Evolutionary conservation across 225 moss, liverwort and hornwort genomes (phyloP).

Genomic region (Sphagnum tenellum): DNA sequence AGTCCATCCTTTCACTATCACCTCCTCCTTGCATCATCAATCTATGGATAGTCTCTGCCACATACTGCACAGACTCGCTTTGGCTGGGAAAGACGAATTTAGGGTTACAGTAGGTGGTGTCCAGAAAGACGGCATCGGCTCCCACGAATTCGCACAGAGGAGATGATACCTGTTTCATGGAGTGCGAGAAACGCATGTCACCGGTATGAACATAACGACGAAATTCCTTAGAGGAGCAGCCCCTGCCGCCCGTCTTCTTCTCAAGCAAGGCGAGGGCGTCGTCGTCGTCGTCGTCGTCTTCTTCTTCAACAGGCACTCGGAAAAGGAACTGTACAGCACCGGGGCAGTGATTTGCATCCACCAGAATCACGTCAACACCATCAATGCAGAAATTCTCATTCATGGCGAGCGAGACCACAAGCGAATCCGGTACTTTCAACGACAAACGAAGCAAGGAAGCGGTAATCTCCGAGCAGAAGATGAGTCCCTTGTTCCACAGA

Average conservation of each 20-base stretch:
- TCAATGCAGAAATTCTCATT: slow-evolving; percentile 28
- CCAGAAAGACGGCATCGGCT: slow-evolving; percentile 66
- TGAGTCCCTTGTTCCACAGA: slow-evolving; percentile 59
- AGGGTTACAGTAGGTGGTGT: slow-evolving; percentile 84
- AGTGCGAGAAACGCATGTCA: slow-evolving; percentile 62
- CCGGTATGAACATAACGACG: slow-evolving; percentile 68
- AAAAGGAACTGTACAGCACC: slow-evolving; percentile 83
- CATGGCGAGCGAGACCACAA: slow-evolving; percentile 53
- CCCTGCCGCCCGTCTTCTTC: too few relatives aligned
- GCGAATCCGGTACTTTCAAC: slow-evolving; percentile 38
- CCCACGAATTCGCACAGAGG: slow-evolving; percentile 52
- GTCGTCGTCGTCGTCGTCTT: slow-evolving; percentile 3
- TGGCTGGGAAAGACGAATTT: slow-evolving; percentile 69
- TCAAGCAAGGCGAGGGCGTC: too few relatives aligned
- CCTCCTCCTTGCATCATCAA: slow-evolving; percentile 42
- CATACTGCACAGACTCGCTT: slow-evolving; percentile 56
- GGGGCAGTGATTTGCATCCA: slow-evolving; percentile 83
- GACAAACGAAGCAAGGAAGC: slow-evolving; percentile 48
- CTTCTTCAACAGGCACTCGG: slow-evolving; percentile 28
- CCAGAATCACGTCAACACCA: slow-evolving; percentile 57
- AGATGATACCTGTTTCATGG: slow-evolving; percentile 53
- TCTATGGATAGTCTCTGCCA: slow-evolving; percentile 48
- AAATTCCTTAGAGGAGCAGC: background rate
- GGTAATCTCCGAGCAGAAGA: slow-evolving; percentile 74
- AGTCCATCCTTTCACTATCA: slow-evolving; percentile 5